Evolutionary conservation across 768 basidiomycete species (phyloP).

Genomic region (Kwoniella newhampshirensis): DNA sequence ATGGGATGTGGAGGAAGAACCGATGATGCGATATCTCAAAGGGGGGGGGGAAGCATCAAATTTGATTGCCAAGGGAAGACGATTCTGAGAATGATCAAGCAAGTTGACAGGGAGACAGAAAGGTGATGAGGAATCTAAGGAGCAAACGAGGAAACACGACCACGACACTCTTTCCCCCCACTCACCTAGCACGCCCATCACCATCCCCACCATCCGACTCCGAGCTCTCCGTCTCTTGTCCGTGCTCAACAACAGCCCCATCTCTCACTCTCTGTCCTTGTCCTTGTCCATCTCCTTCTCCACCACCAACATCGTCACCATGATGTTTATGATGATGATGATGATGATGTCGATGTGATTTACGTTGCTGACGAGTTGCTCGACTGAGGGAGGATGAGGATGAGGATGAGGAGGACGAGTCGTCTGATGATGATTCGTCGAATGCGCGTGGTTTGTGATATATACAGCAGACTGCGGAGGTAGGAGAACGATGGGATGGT

Average conservation of each 20-base stretch:
- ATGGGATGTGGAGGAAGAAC: too few relatives aligned
- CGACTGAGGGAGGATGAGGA: conserved; percentile 11
- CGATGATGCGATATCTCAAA: too few relatives aligned
- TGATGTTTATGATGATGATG: not conserved
- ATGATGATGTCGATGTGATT: not conserved
- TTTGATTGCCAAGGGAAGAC: too few relatives aligned
- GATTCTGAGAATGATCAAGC: too few relatives aligned
- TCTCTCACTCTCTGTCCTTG: conserved; percentile 5
- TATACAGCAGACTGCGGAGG: conserved; percentile 84
- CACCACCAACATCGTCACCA: not conserved
- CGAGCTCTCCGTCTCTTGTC: conserved; percentile 22
- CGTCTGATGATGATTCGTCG: conserved; percentile 51
- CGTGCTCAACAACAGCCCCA: conserved; percentile 46
- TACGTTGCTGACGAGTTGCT: not conserved
- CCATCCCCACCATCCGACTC: conserved; percentile 37
- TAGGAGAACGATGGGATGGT: not conserved
- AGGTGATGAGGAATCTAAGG: too few relatives aligned
- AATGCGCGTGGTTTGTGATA: conserved; percentile 65
- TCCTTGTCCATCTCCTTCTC: not conserved
- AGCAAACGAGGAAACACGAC: too few relatives aligned
- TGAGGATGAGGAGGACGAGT: conserved; percentile 64
- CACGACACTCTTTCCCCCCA: too few relatives aligned
- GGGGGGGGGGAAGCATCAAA: too few relatives aligned
- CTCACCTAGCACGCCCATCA: conserved; percentile 22
- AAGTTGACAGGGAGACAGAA: too few relatives aligned